Base-by-base conservation (phyloP, 345 rosid species). In the Gossypium mustelinum region DNA sequence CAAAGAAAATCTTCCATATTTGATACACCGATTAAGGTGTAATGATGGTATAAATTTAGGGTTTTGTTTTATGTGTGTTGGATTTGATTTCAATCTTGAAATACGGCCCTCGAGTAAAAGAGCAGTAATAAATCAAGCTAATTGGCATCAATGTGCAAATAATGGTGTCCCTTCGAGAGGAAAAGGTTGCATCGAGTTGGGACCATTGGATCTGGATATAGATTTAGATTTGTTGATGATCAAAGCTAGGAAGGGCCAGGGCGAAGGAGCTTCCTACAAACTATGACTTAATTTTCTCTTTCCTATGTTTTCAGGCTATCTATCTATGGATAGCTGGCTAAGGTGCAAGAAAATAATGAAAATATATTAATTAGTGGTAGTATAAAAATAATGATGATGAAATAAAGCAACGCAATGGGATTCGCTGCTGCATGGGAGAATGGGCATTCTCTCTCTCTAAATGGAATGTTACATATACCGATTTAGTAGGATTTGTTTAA, bases 391-490 rank as follows among this genome's bases (percentile, higher is more conserved):
- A 52, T 20, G 71, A 59, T 18, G 56, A 18, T 64, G 50, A 75
- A 74, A 45, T 52, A 72, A 80, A 55, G 78, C 74, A 62, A 20
- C 73, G 80, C 79, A 82, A 86, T 85, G 87, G 91, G 87, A 83
- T 89, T 86, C 77, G 78, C 50, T 48, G 10, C 3, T 48, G 80
- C 84, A 65, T 79, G 25, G 87, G 78, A 70, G 24, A 66, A 70
- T 75, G 87, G 70, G 25, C 87, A 87, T 90, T 90, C 89, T 80
- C 86, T 87, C 87, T 78, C 76, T 78, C 50, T 82, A 45, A 45
- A 45, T 8, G 48, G 48, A 45, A 45, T 10, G 12, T 10, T 8
- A 45, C 11, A 4, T 4, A 34, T 34, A 34, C 41, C 1, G n/a
- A 50, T 50, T 13, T 12, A 13, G 54, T 12, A 3, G 54, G 51